Base-by-base conservation (phyloP, 352 stramenopile species). In the Poterioochromonas sp. region DNA sequence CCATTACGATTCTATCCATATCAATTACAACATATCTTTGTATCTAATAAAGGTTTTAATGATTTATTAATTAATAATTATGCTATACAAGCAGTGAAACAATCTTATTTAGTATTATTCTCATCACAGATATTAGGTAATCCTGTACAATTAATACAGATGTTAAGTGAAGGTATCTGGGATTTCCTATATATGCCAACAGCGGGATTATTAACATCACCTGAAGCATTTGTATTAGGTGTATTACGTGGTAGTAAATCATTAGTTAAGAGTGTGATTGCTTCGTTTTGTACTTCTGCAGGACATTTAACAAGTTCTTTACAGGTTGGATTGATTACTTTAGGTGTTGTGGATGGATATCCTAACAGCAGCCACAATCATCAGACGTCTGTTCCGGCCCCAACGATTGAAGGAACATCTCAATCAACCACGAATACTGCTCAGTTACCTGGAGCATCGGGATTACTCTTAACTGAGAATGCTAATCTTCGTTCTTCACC, bases 261-360 rank as follows among this genome's bases (percentile, higher is more conserved):
- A 37, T 43, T 76, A 40, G 18, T n/a, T 34, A 37, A 35, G 18
- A 34, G 22, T 37, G n/a, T 68, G 32, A 26, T 76, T n/a, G 69
- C 39, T n/a, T 76, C 69, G 2, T 3, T 76, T 22, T 65, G 69
- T 63, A 18, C 35, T 40, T 12, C 69, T 22, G 11, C 32, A 43
- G 39, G 69, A 26, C 43, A 58, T 58, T 63, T 65, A 22, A 29
- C 29, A 60, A 26, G 5, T 26, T 65, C 69, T 20, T 3, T 76
- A n/a, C 69, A 76, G 32, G 69, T 60, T 20, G 69, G 69, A 11
- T 32, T 76, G 18, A 39, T 76, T 11, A 15, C 69, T 20, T 11
- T 53, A n/a, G 69, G 69, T n/a, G 39, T 29, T 29, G 39, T 76
- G 8, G 69, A 76, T 76, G n/a, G 5, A 26, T 76, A 76, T 63